Evolutionary conservation across 805 yeast genomes (phyloP), one percentile per base, ranked within the genome.

Genomic region (Wickerhamomyces mucosus): DNA sequence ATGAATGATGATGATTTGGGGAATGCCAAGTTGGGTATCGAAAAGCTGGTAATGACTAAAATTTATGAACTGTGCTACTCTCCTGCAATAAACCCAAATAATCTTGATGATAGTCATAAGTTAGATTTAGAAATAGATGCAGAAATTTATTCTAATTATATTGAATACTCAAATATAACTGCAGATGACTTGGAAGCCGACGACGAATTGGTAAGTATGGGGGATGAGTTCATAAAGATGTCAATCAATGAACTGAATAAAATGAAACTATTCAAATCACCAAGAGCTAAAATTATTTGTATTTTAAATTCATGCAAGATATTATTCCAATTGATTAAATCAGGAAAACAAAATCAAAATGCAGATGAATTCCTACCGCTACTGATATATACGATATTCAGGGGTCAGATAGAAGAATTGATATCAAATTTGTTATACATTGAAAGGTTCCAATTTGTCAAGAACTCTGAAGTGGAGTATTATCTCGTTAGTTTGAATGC

Each of bases 281-380:
- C 98, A 12, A 65, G 98, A 32, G 98, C 94, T 51, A 92, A 92
- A 50, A 75, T 85, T 40, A 84, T 92, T 23, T 92, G 97, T 52
- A 66, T 92, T 3, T 64, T 92, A 39, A 94, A 92, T 56, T 76
- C 92, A 32, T 89, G 96, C 50, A 89, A 89, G 55, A 88, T 92
- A 15, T 78, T 94, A 6, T 88, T 86, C 62, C 94, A 95, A 9
- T 65, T 84, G 35, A 69, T 94, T 28, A 75, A 86, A 39, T 82
- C 76, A 38, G 59, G 65, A 12, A 57, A 68, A 30, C 66, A 75
- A 33, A 61, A 64, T 31, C 89, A 82, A 43, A 88, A 86, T 43
- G 99, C 99, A 0, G 99, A 92, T 56, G 74, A 82, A 23, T 92
- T 92, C 55, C 69, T 92, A n/a, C 98, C 99, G 0, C 53, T 89